Base-by-base conservation (phyloP, 371 early-diverging fungal species). In the Mycotypha africana region DNA sequence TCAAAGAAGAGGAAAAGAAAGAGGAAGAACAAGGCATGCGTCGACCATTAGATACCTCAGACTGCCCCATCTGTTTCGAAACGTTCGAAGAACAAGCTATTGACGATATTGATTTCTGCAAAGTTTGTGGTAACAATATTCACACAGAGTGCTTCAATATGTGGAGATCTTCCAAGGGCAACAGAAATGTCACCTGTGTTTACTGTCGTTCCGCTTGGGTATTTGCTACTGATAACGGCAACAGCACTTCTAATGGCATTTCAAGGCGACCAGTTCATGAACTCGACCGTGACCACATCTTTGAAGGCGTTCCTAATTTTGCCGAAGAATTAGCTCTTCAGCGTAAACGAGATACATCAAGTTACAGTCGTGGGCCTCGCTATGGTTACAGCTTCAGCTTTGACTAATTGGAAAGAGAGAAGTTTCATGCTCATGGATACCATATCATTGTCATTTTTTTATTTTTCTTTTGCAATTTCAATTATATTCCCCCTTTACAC, bases 41-140 rank as follows among this genome's bases (percentile, higher is more conserved):
- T 22, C 61, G 62, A n/a, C 51, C 70, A 12, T 35, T 69, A 32
- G 59, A 59, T 41, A 56, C 51, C 0, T 60, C 65, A 0, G 70
- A 69, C 23, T 69, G 70, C 31, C 70, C 70, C 10, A 57, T 69
- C 9, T 69, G 70, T 26, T 69, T 61, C 32, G 70, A 69, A 39
- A 49, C 40, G 16, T 69, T 69, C 36, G 52, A 59, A 45, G 52
- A 62, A 33, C 37, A 17, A 4, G 42, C 54, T 6, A 49, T 56
- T 3, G 19, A 30, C 12, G 15, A 7, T 0, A 65, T 60, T 41
- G 37, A 45, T 11, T 69, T 52, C 21, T 69, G 70, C 32, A 49
- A 46, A 19, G 43, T 43, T 0, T 69, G 70, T 31, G 60, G 65
- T 12, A 69, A 69, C 16, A 69, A 69, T 35, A 47, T 69, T 35